These are phyloP conservation scores for Pyrenophora seminiperda DNA, from an alignment of 2,329 filamentous ascomycete species.

Conservation along the genomic window DNA sequence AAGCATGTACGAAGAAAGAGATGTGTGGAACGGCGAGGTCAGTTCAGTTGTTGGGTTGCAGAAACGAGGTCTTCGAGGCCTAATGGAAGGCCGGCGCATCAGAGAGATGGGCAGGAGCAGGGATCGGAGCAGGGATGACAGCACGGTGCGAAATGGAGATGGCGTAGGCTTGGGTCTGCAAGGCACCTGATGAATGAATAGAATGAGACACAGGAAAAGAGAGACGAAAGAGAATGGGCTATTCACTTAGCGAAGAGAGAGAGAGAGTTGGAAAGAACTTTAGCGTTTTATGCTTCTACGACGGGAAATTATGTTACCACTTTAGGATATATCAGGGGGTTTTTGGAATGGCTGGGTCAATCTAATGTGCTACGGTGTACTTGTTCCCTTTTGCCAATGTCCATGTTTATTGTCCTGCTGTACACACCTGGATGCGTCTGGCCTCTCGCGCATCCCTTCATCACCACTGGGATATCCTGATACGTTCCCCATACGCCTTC, in stretches of 20 bases:
- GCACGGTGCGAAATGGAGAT: slow-evolving; percentile 27
- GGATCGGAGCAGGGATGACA: slow-evolving; percentile 39
- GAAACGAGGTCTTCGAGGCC: slow-evolving; percentile 84
- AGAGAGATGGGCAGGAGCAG: slow-evolving; percentile 67
- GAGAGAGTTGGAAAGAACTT: slow-evolving; percentile 11
- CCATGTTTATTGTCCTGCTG: no score
- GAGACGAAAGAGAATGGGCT: slow-evolving; percentile 3
- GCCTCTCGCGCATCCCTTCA: no score
- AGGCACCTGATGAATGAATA: slow-evolving; percentile 19
- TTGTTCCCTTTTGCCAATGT: no score
- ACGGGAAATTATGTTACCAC: neutral
- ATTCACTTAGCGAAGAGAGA: slow-evolving; percentile 19
- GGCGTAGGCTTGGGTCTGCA: slow-evolving; percentile 38
- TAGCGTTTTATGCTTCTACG: slow-evolving; percentile 3
- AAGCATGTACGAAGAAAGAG: slow-evolving; percentile 53
- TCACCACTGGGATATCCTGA: no score
- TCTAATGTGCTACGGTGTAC: neutral
- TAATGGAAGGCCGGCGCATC: slow-evolving; percentile 93
- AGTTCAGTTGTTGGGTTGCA: slow-evolving; percentile 93
- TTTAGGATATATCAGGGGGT: neutral
- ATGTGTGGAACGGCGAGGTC: slow-evolving; percentile 79
- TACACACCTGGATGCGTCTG: no score
- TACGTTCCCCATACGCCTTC: no score
- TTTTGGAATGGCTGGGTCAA: neutral
- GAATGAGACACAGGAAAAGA: neutral